A percentile compares a stretch with the other conserved stretches of the same genome.
Conservation (phyloP, 1,284 basidiomycete genomes). For the Microbotryum intermedium region DNA sequence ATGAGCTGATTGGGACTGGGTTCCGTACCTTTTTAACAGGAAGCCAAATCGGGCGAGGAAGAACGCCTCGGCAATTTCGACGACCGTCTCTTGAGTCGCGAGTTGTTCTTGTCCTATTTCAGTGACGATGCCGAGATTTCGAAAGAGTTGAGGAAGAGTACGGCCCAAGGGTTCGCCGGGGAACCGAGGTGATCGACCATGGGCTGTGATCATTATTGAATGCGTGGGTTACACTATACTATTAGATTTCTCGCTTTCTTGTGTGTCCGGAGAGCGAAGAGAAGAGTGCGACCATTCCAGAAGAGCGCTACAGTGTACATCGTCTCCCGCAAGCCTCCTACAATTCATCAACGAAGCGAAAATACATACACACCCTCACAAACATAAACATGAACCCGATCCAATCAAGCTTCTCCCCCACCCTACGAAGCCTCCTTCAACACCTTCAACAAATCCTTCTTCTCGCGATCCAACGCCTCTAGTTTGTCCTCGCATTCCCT, state of each 20-base stretch:
- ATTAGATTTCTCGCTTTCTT: no score
- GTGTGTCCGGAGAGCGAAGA: no score
- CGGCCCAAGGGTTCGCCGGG: constrained; percentile 18
- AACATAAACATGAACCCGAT: neutral
- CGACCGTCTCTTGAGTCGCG: constrained; percentile 7
- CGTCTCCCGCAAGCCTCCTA: neutral
- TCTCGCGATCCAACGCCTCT: constrained; percentile 52
- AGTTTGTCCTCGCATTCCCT: constrained; percentile 28
- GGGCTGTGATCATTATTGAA: no score
- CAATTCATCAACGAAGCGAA: no score
- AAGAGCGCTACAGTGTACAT: no score
- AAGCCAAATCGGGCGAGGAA: neutral
- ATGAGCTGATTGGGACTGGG: no score
- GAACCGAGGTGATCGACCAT: constrained; percentile 6
- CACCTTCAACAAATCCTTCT: constrained; percentile 59
- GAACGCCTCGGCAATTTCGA: constrained; percentile 14
- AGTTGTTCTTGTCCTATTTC: constrained; percentile 28
- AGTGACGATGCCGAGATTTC: constrained; percentile 14
- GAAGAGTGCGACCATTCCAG: no score
- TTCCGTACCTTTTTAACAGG: no score
- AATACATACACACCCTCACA: no score
- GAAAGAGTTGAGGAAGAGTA: constrained; percentile 15
- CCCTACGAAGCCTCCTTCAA: constrained; percentile 47
- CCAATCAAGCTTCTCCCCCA: constrained; percentile 11
- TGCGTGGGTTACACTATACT: no score